Percentiles rank a stretch among this genome's conserved stretches.
Evolutionary conservation across 257 asterid genomes (phyloP).

Genomic region (Ajuga chamaepitys): DNA sequence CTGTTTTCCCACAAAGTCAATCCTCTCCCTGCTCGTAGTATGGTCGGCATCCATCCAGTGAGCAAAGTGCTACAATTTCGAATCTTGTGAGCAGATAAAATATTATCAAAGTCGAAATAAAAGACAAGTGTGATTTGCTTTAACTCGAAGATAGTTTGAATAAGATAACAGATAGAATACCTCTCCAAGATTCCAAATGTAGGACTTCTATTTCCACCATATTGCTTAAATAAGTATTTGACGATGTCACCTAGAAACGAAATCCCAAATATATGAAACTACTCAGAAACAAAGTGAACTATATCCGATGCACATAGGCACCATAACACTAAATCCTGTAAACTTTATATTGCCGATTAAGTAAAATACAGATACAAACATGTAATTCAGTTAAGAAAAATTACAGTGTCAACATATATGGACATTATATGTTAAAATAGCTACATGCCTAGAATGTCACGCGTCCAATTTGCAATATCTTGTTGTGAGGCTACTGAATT

Average conservation of each 20-base stretch:
- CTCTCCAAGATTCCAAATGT: slow-evolving; percentile 69
- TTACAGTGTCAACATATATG: no score
- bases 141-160: not conserved
- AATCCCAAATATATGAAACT: not conserved
- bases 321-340: not conserved
- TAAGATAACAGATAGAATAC: slow-evolving; percentile 18
- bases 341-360: not conserved
- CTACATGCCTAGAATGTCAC: not conserved
- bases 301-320: not conserved
- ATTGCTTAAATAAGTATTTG: slow-evolving; percentile 58
- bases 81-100: not conserved
- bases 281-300: not conserved
- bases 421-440: no score
- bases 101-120: not conserved
- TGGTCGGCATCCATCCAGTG: slow-evolving; percentile 89
- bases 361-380: not conserved
- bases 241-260: slow-evolving; percentile 56
- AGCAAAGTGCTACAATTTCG: slow-evolving; percentile 42
- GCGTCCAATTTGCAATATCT: not conserved
- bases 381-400: no score
- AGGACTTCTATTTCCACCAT: slow-evolving; percentile 59
- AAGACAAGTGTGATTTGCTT: no score
- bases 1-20: slow-evolving; percentile 70
- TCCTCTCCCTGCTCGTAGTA: slow-evolving; percentile 85
- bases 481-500: not conserved